These are phyloP conservation scores for Dictyostelium firmibasis DNA, from an alignment of 78 protist genomes.

Conservation along the genomic window DNA sequence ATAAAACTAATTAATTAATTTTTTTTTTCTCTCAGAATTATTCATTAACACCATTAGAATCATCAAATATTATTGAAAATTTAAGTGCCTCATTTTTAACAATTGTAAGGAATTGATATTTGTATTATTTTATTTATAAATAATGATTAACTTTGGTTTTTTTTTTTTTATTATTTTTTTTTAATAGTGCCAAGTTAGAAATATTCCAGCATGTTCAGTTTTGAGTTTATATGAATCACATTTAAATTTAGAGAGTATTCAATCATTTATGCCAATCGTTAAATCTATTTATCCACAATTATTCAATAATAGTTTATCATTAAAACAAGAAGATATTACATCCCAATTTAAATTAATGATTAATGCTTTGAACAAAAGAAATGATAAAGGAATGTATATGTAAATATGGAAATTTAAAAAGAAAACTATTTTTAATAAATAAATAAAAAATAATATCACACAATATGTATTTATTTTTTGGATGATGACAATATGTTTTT, in stretches of 20 bases:
- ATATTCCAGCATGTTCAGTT: slow-evolving; percentile 25
- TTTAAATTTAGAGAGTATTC: slow-evolving; percentile 29
- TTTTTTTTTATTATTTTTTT: neutral
- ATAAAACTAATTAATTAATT: neutral
- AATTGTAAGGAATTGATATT: slow-evolving; percentile 28
- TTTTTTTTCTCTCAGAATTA: neutral
- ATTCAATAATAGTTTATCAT: neutral
- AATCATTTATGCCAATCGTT: neutral
- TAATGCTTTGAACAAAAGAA: slow-evolving; percentile 16
- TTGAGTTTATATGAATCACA: slow-evolving; percentile 30
- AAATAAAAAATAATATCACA: neutral
- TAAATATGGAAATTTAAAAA: neutral
- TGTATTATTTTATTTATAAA: neutral
- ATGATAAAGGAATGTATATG: slow-evolving; percentile 69
- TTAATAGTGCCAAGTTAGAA: slow-evolving; percentile 18
- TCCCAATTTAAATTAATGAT: neutral
- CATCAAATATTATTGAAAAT: slow-evolving; percentile 57
- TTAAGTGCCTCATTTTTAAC: slow-evolving; percentile 49
- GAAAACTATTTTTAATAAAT: neutral
- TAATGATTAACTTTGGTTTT: neutral
- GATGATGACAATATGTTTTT: too few species aligned
- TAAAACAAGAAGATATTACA: neutral
- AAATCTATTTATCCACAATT: slow-evolving; percentile 16
- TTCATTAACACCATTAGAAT: slow-evolving; percentile 39
- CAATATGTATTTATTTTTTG: too few species aligned